Evolutionary conservation across 352 stramenopile species (phyloP).

Genomic region (Phytophthora fragariae): DNA sequence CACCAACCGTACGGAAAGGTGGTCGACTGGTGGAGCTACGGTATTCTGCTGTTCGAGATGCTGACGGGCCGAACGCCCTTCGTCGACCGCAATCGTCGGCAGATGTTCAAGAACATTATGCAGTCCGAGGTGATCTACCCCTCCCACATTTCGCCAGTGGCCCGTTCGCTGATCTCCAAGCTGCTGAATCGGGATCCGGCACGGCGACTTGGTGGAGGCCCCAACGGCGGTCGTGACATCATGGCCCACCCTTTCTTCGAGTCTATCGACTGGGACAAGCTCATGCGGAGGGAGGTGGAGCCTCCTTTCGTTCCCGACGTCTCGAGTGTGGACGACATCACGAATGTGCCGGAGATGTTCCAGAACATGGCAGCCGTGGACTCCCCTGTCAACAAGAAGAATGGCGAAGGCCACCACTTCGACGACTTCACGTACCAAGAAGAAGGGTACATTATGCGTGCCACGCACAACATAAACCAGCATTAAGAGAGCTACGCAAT

Average conservation of each 20-base stretch:
- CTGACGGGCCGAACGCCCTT: slow-evolving; percentile 89
- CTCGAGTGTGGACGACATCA: slow-evolving; percentile 82
- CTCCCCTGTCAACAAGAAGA: slow-evolving; percentile 90
- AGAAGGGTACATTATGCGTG: slow-evolving; percentile 66
- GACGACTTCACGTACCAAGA: slow-evolving; percentile 92
- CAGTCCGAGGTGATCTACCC: slow-evolving; percentile 89
- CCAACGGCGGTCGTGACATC: slow-evolving; percentile 86
- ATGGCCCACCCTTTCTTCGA: slow-evolving; percentile 91
- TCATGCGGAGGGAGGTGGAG: slow-evolving; percentile 86
- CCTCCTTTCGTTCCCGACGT: slow-evolving; percentile 86
- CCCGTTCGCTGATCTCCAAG: slow-evolving; percentile 84
- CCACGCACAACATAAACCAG: slow-evolving; percentile 30
- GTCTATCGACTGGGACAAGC: slow-evolving; percentile 86
- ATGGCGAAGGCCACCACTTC: slow-evolving; percentile 86
- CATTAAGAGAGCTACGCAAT: slow-evolving; percentile 39
- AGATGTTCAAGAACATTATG: slow-evolving; percentile 95
- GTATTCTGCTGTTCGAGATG: slow-evolving; percentile 91
- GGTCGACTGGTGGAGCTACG: slow-evolving; percentile 92
- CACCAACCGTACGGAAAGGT: slow-evolving; percentile 91
- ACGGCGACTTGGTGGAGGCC: slow-evolving; percentile 91
- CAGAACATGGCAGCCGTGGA: slow-evolving; percentile 90
- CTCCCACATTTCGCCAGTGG: slow-evolving; percentile 82
- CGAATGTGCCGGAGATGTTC: slow-evolving; percentile 92
- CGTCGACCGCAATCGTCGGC: slow-evolving; percentile 86
- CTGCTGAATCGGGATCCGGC: slow-evolving; percentile 95